Conservation (phyloP, 192 early-diverging fungal species). For the Spinellus fusiger region DNA sequence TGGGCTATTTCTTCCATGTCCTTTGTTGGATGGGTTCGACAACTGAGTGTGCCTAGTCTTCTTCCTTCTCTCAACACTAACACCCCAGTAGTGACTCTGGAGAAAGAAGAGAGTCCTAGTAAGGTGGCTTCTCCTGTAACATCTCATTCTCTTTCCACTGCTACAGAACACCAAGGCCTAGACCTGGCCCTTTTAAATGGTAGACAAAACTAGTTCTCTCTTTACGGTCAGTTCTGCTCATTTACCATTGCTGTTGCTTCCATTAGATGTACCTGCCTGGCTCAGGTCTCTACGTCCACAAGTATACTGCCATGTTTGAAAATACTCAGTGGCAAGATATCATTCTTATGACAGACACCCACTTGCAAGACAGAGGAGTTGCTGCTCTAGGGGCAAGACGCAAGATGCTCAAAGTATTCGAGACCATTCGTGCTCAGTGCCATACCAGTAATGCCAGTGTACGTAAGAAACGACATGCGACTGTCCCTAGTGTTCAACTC, state of each 20-base stretch:
- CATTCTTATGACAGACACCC: constrained; percentile 76
- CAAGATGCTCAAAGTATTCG: constrained; percentile 96
- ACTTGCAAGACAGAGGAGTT: constrained; percentile 78
- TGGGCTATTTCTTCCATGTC: neutral
- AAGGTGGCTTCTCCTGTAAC: neutral
- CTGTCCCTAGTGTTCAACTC: neutral
- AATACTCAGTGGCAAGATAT: constrained; percentile 85
- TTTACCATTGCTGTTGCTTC: neutral
- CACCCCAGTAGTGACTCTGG: too few relatives aligned
- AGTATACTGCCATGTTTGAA: constrained; percentile 88
- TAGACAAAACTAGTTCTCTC: too few relatives aligned
- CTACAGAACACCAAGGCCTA: neutral
- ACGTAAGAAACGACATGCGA: constrained; percentile 12
- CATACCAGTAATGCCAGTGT: too few relatives aligned
- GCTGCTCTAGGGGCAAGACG: constrained; percentile 88
- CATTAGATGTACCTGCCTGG: constrained; percentile 88
- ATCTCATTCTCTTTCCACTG: neutral
- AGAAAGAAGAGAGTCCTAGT: too few relatives aligned
- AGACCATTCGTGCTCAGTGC: constrained; percentile 49
- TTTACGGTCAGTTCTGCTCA: neutral
- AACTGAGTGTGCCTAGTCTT: too few relatives aligned
- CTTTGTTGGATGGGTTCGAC: too few relatives aligned
- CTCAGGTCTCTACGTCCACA: constrained; percentile 87
- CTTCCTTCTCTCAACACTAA: too few relatives aligned
- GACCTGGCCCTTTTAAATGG: neutral